Evolutionary conservation across 257 asterid genomes (phyloP).

Genomic region (Solanum habrochaites): DNA sequence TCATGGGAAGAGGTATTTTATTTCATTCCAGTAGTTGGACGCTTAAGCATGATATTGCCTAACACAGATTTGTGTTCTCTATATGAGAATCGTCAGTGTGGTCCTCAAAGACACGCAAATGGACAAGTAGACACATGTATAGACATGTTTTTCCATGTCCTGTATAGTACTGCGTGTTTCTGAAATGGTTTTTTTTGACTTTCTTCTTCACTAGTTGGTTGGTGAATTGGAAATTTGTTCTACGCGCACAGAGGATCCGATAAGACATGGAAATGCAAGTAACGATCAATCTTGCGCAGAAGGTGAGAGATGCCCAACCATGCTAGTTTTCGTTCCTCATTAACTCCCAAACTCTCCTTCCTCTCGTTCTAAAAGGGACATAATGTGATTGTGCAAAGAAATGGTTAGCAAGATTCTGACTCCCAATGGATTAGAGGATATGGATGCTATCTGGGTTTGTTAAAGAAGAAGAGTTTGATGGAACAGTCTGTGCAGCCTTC

Average conservation of each 20-base stretch:
- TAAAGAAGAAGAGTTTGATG: neutral
- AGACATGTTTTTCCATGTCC: neutral
- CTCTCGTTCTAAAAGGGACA: neutral
- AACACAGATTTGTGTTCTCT: neutral
- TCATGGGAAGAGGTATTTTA: constrained; percentile 68
- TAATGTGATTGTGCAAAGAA: neutral
- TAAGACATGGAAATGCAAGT: constrained; percentile 28
- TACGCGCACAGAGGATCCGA: constrained; percentile 20
- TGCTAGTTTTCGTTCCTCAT: constrained; percentile 9
- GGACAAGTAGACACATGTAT: neutral
- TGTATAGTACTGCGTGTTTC: neutral
- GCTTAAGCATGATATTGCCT: neutral
- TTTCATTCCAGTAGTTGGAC: neutral
- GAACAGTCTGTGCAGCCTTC: neutral
- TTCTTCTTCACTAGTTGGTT: constrained; percentile 46
- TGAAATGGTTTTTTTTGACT: constrained; percentile 8
- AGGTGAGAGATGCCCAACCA: constrained; percentile 19
- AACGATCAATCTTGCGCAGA: constrained; percentile 27
- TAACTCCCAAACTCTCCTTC: neutral
- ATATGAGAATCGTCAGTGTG: neutral
- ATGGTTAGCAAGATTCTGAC: neutral
- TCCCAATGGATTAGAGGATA: neutral
- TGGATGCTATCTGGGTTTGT: neutral
- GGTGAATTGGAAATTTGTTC: constrained; percentile 56
- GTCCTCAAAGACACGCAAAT: neutral